Conservation (phyloP, 129 eudicot species). For the Scalesia atractyloides region DNA sequence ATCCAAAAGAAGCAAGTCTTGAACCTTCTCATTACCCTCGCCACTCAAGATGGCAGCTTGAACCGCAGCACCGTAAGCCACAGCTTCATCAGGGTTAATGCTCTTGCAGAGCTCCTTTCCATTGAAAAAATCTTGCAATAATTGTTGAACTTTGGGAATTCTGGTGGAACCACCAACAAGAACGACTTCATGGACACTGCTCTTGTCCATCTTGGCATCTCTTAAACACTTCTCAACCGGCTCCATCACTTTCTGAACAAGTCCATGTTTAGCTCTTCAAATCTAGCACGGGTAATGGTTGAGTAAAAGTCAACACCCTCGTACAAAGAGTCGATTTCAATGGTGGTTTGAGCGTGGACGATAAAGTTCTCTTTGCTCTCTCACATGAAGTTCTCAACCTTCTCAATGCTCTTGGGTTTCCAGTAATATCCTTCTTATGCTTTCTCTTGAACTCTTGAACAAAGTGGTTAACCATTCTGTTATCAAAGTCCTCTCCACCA, state of each 20-base stretch:
- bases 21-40: constrained; percentile 36
- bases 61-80: constrained; percentile 40
- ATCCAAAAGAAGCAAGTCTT: constrained; percentile 36
- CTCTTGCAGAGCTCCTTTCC: constrained; percentile 41
- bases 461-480: constrained; percentile 41
- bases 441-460: constrained; percentile 39
- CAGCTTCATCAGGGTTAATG: constrained; percentile 39
- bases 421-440: constrained; percentile 33
- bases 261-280: constrained; percentile 25
- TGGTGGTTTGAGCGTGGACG: constrained; percentile 8
- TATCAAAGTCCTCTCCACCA: constrained; percentile 35
- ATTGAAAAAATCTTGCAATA: constrained; percentile 34
- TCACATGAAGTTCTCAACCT: constrained; percentile 33
- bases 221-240: constrained; percentile 34
- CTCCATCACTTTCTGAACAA: constrained; percentile 34
- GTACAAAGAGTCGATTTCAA: constrained; percentile 24
- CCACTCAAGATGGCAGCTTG: constrained; percentile 34
- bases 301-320: constrained; percentile 41
- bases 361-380: constrained; percentile 31
- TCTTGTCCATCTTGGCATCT: constrained; percentile 37
- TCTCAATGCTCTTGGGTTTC: constrained; percentile 34
- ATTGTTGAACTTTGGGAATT: constrained; percentile 34
- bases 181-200: constrained; percentile 30
- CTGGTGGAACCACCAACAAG: constrained; percentile 40
- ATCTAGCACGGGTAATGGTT: constrained; percentile 20